Percentiles rank a stretch among this genome's conserved stretches.
Evolutionary conservation across 2,329 filamentous ascomycete genomes (phyloP).

Genomic region (Clathrospora elynae): DNA sequence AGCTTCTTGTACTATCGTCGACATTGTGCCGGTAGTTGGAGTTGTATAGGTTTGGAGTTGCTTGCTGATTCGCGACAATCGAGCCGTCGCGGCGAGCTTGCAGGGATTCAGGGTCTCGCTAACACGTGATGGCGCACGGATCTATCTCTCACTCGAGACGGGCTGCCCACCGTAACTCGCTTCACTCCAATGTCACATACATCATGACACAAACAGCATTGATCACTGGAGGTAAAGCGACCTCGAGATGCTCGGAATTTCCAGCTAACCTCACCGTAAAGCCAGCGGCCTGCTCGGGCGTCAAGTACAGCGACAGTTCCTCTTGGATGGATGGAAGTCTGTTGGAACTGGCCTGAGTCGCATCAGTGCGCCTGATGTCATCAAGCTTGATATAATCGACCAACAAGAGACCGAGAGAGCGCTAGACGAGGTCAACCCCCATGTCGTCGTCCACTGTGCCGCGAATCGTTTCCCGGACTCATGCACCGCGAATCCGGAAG

Average conservation of each 20-base stretch:
- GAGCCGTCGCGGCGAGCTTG: conserved; percentile 14
- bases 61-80: conserved; percentile 21
- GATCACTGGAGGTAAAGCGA: conserved; percentile 69
- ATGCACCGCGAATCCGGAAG: conserved; percentile 78
- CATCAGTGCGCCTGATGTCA: conserved; percentile 69
- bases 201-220: conserved; percentile 63
- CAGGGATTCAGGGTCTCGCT: conserved; percentile 14
- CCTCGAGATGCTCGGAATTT: conserved; percentile 4
- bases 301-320: conserved; percentile 74
- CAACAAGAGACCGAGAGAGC: conserved; percentile 52
- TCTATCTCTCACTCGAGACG: neutral
- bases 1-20: conserved; percentile 76
- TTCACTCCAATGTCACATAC: neutral
- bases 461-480: conserved; percentile 88
- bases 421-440: conserved; percentile 63
- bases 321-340: conserved; percentile 63
- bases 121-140: conserved; percentile 12
- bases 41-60: conserved; percentile 11
- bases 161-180: neutral
- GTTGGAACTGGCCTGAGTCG: conserved; percentile 65
- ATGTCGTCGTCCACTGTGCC: conserved; percentile 85
- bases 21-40: conserved; percentile 61
- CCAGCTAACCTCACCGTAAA: conserved; percentile 25
- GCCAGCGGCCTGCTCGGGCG: conserved; percentile 81
- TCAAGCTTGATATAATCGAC: conserved; percentile 59